Percentiles rank a stretch among this genome's conserved stretches.
Conservation (phyloP, 805 yeast genomes). For the Kazachstania kunashirensis region DNA sequence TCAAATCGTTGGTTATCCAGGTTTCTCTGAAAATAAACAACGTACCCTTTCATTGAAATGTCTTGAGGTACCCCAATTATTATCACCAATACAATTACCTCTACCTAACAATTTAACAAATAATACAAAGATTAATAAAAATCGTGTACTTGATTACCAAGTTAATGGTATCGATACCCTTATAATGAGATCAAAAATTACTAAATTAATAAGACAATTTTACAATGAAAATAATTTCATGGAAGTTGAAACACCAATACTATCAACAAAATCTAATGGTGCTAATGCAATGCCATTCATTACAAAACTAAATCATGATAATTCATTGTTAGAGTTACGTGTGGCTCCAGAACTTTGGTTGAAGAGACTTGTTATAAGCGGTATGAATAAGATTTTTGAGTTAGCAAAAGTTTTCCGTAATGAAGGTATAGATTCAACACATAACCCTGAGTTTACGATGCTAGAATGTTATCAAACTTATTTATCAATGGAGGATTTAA, state of each 20-base stretch:
- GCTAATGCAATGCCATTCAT: conserved; percentile 86
- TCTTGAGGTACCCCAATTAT: conserved; percentile 37
- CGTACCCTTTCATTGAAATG: conserved; percentile 66
- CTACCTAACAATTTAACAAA: conserved; percentile 57
- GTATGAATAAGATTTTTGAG: conserved; percentile 80
- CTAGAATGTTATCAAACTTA: conserved; percentile 82
- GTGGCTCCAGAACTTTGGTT: conserved; percentile 97
- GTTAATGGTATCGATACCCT: conserved; percentile 44
- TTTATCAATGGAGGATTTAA: conserved; percentile 55
- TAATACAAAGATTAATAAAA: conserved; percentile 45
- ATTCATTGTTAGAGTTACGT: conserved; percentile 45
- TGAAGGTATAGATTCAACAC: conserved; percentile 88
- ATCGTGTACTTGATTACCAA: conserved; percentile 66
- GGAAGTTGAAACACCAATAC: conserved; percentile 84
- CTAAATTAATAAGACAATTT: conserved; percentile 47
- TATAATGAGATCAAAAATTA: conserved; percentile 44
- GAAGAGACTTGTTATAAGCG: conserved; percentile 70
- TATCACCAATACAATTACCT: conserved; percentile 62
- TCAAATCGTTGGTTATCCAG: conserved; percentile 58
- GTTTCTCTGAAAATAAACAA: conserved; percentile 52
- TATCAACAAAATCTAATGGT: conserved; percentile 68
- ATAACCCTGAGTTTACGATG: conserved; percentile 87
- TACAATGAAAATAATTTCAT: conserved; percentile 47
- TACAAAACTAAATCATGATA: conserved; percentile 35
- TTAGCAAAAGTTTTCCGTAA: conserved; percentile 80